Evolutionary conservation across 140 eudicot species (phyloP), one percentile per base, ranked within the genome.

Genomic region (Oenanthe javanica): DNA sequence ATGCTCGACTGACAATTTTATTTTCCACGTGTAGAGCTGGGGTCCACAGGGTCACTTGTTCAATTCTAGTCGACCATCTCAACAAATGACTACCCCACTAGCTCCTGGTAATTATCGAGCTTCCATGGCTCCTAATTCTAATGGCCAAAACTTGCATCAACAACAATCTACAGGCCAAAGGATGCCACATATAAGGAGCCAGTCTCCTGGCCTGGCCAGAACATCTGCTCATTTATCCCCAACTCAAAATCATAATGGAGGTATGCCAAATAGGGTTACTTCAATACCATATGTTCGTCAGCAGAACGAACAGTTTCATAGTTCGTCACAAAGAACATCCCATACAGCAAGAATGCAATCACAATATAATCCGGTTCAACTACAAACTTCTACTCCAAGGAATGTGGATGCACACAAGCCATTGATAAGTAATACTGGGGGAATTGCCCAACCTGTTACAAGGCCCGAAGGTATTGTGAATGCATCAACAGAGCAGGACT

Each of bases 401-500:
- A 82, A 76, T 40, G 42, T 78, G 12, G 80, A 80, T 59, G 76
- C 71, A 11, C 63, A 69, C 38, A 81, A 84, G 70, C 38, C 83
- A 40, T 48, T 80, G 61, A 78, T 55, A 0, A 79, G 87, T 69
- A 82, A 77, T 45, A 67, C 63, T 2, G 69, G 76, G 9, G 36
- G 72, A 64, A 73, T 83, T 43, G 21, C 10, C 42, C 93, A 77
- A 73, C 77, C 88, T 27, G 82, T 79, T 40, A 40, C 85, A 2
- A 84, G 82, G 59, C 69, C 84, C 10, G 86, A 76, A 79, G 71
- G 52, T 43, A 18, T 76, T 4, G 82, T 79, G 12, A 85, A 86
- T 82, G n/a, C 84, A n/a, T 55, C 89, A 31, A 80, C 83, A 36
- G 97, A 91, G 43, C 89, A 84, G 64, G 88, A 88, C 84, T 90